phyloP scores from a whole-genome alignment of 2,329 filamentous ascomycete genomes.

The Colletotrichum sp. region DNA sequence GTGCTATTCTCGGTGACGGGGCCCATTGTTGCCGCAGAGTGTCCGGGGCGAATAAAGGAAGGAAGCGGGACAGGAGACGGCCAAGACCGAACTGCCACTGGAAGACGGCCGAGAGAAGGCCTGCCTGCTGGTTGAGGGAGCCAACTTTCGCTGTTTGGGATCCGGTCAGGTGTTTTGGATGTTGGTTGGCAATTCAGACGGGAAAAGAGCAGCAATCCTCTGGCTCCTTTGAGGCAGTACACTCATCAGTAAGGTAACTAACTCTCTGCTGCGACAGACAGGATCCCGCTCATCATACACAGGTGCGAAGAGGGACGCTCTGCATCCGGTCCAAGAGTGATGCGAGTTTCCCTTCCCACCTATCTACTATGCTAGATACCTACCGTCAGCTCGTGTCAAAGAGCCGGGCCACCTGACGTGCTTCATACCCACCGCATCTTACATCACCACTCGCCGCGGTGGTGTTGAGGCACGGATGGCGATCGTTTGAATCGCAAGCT shows the following conservation, averaged over 20 bases:
- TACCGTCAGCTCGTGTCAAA: neutral
- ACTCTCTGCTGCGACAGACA: neutral
- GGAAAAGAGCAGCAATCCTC: neutral
- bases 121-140: neutral
- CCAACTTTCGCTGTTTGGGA: neutral
- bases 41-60: neutral
- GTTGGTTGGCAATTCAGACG: neutral
- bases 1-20: neutral
- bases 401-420: constrained; percentile 1
- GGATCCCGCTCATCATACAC: neutral
- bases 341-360: neutral
- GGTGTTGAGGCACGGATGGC: constrained; percentile 3
- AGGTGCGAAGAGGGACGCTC: neutral
- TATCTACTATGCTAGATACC: neutral
- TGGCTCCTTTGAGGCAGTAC: neutral
- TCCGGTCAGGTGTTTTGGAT: neutral
- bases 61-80: neutral
- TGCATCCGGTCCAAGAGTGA: neutral
- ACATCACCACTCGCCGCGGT: neutral
- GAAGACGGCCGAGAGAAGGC: neutral
- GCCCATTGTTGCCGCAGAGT: neutral
- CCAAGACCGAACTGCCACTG: neutral
- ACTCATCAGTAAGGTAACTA: neutral
- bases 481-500: neutral
- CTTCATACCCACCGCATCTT: constrained; percentile 1